Conservation (phyloP, 176 grass and related monocot species). For the Zea mays region DNA sequence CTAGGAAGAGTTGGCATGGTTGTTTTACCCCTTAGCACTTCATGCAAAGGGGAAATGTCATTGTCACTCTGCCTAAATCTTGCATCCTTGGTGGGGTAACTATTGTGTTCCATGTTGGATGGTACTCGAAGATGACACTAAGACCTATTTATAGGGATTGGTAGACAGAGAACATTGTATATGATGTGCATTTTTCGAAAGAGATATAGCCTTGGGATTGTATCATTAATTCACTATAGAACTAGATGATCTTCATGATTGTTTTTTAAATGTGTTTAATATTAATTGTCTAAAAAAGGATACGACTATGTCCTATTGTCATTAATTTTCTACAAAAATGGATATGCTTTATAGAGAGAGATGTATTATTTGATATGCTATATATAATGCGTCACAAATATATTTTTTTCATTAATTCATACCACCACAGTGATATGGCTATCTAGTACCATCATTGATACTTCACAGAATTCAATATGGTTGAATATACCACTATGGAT, state of each 20-base stretch:
- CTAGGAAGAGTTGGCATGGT: neutral
- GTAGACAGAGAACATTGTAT: neutral
- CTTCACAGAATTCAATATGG: neutral
- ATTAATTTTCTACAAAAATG: neutral
- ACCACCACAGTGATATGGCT: neutral
- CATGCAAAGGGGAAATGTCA: neutral
- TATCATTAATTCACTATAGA: neutral
- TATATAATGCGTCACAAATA: neutral
- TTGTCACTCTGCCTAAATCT: neutral
- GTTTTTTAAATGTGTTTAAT: neutral
- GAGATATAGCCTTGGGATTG: neutral
- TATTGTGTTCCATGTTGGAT: neutral
- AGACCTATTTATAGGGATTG: neutral
- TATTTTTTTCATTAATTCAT: neutral
- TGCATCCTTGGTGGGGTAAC: neutral
- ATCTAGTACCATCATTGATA: neutral
- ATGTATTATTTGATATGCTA: neutral
- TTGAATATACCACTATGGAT: neutral
- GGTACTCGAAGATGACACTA: neutral
- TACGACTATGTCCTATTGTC: neutral
- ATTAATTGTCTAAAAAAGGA: neutral
- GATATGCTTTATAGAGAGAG: no score
- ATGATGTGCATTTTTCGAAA: neutral
- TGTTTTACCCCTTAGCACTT: neutral
- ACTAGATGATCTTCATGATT: neutral